Base-by-base conservation (phyloP, 2,329 filamentous ascomycete species). In the Fusarium palustre region DNA sequence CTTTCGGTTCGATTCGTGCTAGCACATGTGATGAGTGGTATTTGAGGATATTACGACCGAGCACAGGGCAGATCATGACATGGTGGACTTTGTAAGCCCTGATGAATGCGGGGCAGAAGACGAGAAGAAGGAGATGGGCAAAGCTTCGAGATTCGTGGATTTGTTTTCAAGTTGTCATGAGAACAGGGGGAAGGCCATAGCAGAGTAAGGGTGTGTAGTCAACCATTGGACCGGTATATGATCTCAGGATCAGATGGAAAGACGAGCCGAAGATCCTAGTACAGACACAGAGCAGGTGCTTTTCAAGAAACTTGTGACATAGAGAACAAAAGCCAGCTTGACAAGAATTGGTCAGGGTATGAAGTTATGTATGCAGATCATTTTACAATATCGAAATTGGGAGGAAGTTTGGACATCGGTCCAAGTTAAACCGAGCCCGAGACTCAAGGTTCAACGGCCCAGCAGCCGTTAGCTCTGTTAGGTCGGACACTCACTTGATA, bases 251-350 rank as follows among this genome's bases (percentile, higher is more conserved):
- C 48, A 50, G 33, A 41, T 70, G 72, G 72, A 70, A 66, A 48
- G 50, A 53, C 72, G 72, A 55, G 69, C 70, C 72, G 72, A 70
- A 65, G 30, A 69, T 52, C 72, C 72, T 74, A 74, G 72, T 45
- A 65, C 56, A 30, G 46, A 59, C 31, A 45, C 60, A 48, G 13
- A 25, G 33, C 47, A 42, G 41, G 34, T 31, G 18, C 12, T 30
- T n/a, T 18, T 50, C 34, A 50, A 28, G 31, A 25, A 28, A 50
- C 13, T 5, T 39, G 34, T 39, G 24, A 11, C 18, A 16, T 38
- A 10, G 10, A 39, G 22, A 36, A 49, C 42, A 36, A 45, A 24
- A 31, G 25, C 22, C 18, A 38, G 43, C 30, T 36, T 42, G 20
- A n/a, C 22, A 30, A 22, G 28, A 48, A 58, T 24, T 24, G 20